A percentile compares a stretch with the other conserved stretches of the same genome.
Evolutionary conservation across 805 yeast genomes (phyloP).

Genomic region (Nakazawaea pomicola): DNA sequence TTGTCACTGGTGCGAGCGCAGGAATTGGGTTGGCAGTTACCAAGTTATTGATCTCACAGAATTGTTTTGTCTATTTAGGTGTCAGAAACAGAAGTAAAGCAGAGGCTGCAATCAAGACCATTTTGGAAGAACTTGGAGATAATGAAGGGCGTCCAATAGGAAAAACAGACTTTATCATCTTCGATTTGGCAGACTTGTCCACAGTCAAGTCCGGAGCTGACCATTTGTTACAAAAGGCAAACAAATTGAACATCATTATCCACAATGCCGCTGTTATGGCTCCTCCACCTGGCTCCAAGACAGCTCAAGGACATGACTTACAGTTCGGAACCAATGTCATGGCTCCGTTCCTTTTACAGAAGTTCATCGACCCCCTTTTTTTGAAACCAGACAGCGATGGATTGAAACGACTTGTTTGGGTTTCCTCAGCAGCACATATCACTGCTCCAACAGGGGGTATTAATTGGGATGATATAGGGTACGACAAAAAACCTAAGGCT

Average conservation of each 20-base stretch:
- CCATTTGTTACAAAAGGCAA: conserved; percentile 21
- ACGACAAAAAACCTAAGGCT: background rate
- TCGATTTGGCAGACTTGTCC: conserved; percentile 37
- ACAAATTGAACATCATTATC: conserved; percentile 30
- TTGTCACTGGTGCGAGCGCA: conserved; percentile 35
- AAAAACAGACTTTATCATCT: conserved; percentile 19
- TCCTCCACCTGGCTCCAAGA: conserved; percentile 30
- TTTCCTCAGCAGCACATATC: conserved; percentile 34
- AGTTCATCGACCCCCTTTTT: conserved; percentile 32
- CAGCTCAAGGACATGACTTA: conserved; percentile 40
- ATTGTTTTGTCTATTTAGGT: conserved; percentile 1
- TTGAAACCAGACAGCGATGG: conserved; percentile 21
- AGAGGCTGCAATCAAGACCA: conserved; percentile 16
- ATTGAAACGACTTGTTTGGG: conserved; percentile 37
- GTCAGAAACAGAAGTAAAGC: background rate
- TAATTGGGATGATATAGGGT: conserved; percentile 7
- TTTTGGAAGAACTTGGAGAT: conserved; percentile 19
- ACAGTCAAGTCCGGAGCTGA: conserved; percentile 34
- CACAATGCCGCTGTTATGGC: conserved; percentile 43
- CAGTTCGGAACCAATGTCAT: conserved; percentile 44
- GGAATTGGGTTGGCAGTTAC: conserved; percentile 28
- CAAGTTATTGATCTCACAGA: conserved; percentile 16
- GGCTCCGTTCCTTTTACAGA: conserved; percentile 41
- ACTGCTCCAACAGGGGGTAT: conserved; percentile 19
- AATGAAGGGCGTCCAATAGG: conserved; percentile 17